A percentile compares a stretch with the other conserved stretches of the same genome.
Evolutionary conservation across 1,284 basidiomycete genomes (phyloP).

Genomic region (Fomitopsis palustris): DNA sequence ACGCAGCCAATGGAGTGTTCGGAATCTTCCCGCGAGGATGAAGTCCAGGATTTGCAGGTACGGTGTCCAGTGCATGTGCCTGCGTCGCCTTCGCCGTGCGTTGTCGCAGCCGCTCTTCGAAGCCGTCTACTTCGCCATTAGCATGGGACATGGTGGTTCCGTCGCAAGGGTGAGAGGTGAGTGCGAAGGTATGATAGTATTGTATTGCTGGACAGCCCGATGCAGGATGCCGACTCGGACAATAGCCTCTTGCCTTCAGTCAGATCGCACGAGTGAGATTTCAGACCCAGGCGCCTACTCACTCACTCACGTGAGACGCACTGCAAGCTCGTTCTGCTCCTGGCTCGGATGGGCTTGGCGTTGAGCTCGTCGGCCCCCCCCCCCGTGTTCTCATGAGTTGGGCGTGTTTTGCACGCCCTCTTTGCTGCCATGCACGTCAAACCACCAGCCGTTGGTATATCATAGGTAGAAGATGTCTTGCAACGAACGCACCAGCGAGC

Average conservation of each 20-base stretch:
- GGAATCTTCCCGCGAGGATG: slow-evolving; percentile 64
- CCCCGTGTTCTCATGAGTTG: neutral
- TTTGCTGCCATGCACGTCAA: neutral
- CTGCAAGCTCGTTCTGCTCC: neutral
- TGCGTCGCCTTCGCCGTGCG: slow-evolving; percentile 23
- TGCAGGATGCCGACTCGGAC: neutral
- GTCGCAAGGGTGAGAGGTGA: neutral
- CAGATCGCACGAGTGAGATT: neutral
- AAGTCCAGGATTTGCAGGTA: slow-evolving; percentile 34
- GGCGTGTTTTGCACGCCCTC: neutral
- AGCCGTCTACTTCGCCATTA: slow-evolving; percentile 24
- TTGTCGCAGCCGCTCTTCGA: slow-evolving; percentile 47
- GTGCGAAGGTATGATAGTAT: neutral
- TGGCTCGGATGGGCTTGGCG: neutral
- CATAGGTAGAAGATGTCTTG: slow-evolving; percentile 10
- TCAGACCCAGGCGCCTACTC: neutral
- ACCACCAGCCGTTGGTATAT: neutral
- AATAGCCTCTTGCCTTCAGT: neutral
- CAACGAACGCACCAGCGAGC: slow-evolving; percentile 36
- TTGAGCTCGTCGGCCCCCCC: neutral
- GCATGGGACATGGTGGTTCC: neutral
- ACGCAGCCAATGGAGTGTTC: slow-evolving; percentile 77
- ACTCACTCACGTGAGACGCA: neutral
- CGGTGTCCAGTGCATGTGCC: slow-evolving; percentile 50
- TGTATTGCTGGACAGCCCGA: neutral